phyloP scores from a whole-genome alignment of 208 protist species.

The Trichomonas gallinae region DNA sequence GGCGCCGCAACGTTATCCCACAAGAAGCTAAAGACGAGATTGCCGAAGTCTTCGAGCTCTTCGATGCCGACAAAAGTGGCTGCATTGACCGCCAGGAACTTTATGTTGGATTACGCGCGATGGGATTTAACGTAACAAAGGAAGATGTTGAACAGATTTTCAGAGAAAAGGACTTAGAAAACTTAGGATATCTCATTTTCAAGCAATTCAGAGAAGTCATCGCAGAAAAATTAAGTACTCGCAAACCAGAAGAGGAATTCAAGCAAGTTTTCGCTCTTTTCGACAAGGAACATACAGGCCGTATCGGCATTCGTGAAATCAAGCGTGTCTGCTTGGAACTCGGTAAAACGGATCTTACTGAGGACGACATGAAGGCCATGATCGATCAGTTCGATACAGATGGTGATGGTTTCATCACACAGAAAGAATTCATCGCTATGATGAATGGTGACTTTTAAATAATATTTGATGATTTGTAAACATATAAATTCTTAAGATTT shows the following conservation, averaged over 20 bases:
- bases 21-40: conserved; percentile 51
- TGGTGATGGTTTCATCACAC: background rate
- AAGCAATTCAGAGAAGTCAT: background rate
- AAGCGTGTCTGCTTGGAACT: background rate
- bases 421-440: background rate
- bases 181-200: background rate
- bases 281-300: background rate
- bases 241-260: background rate
- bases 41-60: conserved; percentile 49
- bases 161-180: conserved; percentile 24
- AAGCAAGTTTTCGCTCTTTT: background rate
- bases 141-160: conserved; percentile 48
- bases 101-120: conserved; percentile 39
- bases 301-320: conserved; percentile 6
- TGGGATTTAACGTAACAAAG: conserved; percentile 50
- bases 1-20: background rate
- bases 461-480: background rate
- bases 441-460: conserved; percentile 1
- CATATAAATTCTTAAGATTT: background rate
- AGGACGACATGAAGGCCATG: background rate
- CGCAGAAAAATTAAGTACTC: background rate
- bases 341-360: background rate
- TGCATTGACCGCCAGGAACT: conserved; percentile 47
- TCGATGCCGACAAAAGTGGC: conserved; percentile 50
- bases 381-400: background rate